Conservation (phyloP, 345 rosid species). For the Moricandia moricandioides region DNA sequence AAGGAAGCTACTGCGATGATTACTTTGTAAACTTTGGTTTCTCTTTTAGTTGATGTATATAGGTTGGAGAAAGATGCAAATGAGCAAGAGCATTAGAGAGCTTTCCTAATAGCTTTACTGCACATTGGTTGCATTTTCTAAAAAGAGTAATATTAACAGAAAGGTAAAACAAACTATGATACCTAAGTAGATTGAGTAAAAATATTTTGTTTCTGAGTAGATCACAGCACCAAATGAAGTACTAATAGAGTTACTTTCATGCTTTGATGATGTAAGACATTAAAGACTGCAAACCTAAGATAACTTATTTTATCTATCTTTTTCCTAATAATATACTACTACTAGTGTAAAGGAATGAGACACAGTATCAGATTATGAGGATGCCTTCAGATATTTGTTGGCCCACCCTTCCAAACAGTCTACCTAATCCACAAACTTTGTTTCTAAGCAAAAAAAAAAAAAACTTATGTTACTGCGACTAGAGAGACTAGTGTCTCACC, state of each 20-base stretch:
- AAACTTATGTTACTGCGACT: background rate
- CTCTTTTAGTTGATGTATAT: background rate
- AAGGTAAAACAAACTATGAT: background rate
- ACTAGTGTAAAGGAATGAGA: background rate
- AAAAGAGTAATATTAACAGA: background rate
- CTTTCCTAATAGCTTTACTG: background rate
- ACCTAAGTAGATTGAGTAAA: background rate
- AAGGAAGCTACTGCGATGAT: background rate
- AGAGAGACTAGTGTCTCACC: slow-evolving; percentile 17
- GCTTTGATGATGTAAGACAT: background rate
- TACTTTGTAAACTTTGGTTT: background rate
- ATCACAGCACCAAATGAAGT: background rate
- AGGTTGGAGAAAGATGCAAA: background rate
- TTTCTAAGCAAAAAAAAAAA: slow-evolving; percentile 14
- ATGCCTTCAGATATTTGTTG: slow-evolving; percentile 28
- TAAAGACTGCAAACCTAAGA: background rate
- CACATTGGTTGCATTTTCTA: background rate
- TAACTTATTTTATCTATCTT: background rate
- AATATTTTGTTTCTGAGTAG: background rate
- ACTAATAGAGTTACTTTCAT: background rate
- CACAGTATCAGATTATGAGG: background rate
- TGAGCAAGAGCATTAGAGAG: background rate
- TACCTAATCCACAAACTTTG: slow-evolving; percentile 40
- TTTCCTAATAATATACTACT: too few species aligned
- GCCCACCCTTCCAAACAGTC: slow-evolving; percentile 31